A percentile compares a stretch with the other conserved stretches of the same genome.
phyloP scores from a whole-genome alignment of 2,329 filamentous ascomycete genomes.

The Ascomycota sp. region DNA sequence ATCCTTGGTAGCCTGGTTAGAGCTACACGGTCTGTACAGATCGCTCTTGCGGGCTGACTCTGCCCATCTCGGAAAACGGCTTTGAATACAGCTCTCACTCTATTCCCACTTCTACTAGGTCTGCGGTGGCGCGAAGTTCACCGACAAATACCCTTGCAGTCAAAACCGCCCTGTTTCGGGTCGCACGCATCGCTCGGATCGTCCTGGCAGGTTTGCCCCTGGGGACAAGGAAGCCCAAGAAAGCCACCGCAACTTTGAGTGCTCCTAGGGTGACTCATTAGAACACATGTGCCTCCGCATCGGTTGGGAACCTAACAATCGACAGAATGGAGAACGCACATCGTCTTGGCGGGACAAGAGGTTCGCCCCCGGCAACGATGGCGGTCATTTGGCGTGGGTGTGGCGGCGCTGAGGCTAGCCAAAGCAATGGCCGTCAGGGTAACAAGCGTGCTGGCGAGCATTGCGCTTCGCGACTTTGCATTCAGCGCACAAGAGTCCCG shows the following conservation, averaged over 20 bases:
- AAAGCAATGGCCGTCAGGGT: background rate
- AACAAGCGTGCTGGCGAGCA: background rate
- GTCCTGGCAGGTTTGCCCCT: conserved; percentile 11
- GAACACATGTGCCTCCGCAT: conserved; percentile 5
- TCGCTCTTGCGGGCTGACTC: too few species aligned
- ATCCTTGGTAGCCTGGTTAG: background rate
- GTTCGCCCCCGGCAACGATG: background rate
- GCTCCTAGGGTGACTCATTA: conserved; percentile 4
- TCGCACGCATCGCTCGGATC: conserved; percentile 8
- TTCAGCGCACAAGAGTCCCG: too few species aligned
- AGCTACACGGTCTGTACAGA: background rate
- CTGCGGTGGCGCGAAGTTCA: conserved; percentile 1
- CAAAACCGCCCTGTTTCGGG: conserved; percentile 8
- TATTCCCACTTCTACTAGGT: background rate
- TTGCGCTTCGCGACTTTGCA: background rate
- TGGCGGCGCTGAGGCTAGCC: background rate
- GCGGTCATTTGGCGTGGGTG: background rate
- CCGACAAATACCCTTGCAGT: conserved; percentile 12
- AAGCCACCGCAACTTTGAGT: conserved; percentile 8
- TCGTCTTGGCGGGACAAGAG: background rate
- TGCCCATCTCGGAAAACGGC: background rate
- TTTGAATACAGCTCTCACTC: background rate
- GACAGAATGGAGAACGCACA: background rate
- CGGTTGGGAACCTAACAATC: background rate
- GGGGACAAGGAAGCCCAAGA: conserved; percentile 7